Evolutionary conservation across 163 green algal species (phyloP), one percentile per base, ranked within the genome.

Genomic region (Scenedesmus sp.): DNA sequence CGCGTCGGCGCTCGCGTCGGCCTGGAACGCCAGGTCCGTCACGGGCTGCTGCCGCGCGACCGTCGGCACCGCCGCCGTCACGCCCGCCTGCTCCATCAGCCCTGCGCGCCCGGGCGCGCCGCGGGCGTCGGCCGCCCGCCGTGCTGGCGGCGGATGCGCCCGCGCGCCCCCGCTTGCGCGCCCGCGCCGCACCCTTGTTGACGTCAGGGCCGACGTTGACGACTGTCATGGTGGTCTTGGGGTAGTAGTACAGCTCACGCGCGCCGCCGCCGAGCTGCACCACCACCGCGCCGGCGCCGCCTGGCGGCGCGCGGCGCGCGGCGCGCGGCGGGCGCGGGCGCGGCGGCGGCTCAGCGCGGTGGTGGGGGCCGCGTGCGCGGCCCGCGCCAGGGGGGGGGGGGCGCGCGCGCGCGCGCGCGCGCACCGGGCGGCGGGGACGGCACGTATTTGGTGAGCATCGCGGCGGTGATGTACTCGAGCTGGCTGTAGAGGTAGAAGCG

Each of bases 201-300:
- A 90, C 17, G 17, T 85, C 69, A 17, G 85, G 70, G 2, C 85
- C 87, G 34, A 88, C 86, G 44, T 92, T 83, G 3, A 80, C 87
- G 20, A 94, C 81, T 4, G n/a, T 76, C n/a, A 91, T 54, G 1
- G 78, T 89, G 54, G 81, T 78, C 17, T 87, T 85, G 18, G 89
- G 89, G 72, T 94, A 94, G 75, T 94, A 94, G 45, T 87, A 94
- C 28, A 94, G 39, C 72, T 94, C 89, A 9, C 87, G 70, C 0
- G 87, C 88, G 34, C 74, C 71, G 11, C 87, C 87, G 20, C 88
- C 88, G n/a, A 91, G 63, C 63, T 90, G 87, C 17, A 92, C 45
- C 24, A 92, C 87, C 20, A 51, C 72, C 17, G 83, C 80, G 42
- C 83, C 86, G 10, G 33, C 70, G 63, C 74, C 74, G 54, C 54